These are phyloP conservation scores for Allium sativum DNA, from an alignment of 106 monocot genomes.

Conservation along the genomic window DNA sequence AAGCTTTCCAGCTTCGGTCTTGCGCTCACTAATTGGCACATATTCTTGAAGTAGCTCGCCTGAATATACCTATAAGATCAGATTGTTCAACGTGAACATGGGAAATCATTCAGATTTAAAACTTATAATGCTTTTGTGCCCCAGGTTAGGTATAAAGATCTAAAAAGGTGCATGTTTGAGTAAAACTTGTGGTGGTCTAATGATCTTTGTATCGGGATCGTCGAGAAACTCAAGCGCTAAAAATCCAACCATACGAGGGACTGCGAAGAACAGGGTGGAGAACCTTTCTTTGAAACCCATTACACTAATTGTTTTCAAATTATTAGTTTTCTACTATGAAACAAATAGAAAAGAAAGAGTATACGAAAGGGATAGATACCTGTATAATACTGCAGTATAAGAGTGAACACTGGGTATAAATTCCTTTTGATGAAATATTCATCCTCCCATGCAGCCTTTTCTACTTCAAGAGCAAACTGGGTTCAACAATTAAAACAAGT, in stretches of 20 bases:
- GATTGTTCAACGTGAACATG: background rate
- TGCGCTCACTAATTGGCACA: constrained; percentile 39
- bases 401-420: no score
- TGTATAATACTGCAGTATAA: no score
- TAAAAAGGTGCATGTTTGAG: no score
- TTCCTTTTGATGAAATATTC: no score
- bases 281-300: constrained; percentile 95
- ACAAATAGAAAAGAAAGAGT: background rate
- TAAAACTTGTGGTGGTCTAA: constrained; percentile 83
- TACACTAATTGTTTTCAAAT: constrained; percentile 36
- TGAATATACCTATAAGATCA: constrained; percentile 64
- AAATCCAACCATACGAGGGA: constrained; percentile 94
- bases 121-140: background rate
- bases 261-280: constrained; percentile 79
- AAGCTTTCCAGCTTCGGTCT: no score
- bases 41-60: constrained; percentile 80
- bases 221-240: constrained; percentile 90
- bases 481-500: no score
- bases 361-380: no score
- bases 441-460: no score
- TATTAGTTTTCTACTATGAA: background rate
- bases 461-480: no score
- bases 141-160: no score
- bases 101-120: background rate
- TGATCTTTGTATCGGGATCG: constrained; percentile 97